These are phyloP conservation scores for Juglanconis oblonga DNA, from an alignment of 2,329 filamentous ascomycete species.

Conservation along the genomic window DNA sequence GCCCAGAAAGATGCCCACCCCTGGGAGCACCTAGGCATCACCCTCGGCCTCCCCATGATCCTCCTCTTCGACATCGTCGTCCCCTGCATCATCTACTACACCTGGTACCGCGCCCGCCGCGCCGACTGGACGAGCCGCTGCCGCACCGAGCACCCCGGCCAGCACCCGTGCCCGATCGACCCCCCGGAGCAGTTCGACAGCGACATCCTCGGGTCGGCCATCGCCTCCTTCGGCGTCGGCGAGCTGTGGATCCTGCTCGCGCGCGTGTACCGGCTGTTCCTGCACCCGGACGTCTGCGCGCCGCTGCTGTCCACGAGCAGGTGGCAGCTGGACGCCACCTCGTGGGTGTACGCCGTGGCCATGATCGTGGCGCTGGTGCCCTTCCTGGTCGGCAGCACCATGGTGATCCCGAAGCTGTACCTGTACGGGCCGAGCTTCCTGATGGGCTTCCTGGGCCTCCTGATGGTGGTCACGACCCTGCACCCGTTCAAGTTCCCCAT, in stretches of 20 bases:
- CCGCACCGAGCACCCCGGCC: background rate
- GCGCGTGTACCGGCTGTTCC: slow-evolving; percentile 9
- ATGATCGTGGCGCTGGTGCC: slow-evolving; percentile 14
- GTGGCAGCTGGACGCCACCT: slow-evolving; percentile 18
- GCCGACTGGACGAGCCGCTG: background rate
- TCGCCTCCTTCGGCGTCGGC: slow-evolving; percentile 44
- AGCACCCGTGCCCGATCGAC: slow-evolving; percentile 2
- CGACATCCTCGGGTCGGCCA: slow-evolving; percentile 64
- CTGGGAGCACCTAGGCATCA: slow-evolving; percentile 15
- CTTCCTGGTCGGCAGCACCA: slow-evolving; percentile 12
- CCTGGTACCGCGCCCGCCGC: slow-evolving; percentile 5
- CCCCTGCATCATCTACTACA: slow-evolving; percentile 19
- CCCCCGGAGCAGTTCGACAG: slow-evolving; percentile 8
- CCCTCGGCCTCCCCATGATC: slow-evolving; percentile 17
- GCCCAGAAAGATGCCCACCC: slow-evolving; percentile 11
- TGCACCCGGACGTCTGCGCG: slow-evolving; percentile 13
- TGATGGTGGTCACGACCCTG: slow-evolving; percentile 13
- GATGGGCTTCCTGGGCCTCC: slow-evolving; percentile 12
- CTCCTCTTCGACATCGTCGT: slow-evolving; percentile 16
- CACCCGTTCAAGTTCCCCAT: slow-evolving; percentile 13
- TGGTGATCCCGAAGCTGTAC: slow-evolving; percentile 12
- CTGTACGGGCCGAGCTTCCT: slow-evolving; percentile 16
- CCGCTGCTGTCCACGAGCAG: slow-evolving; percentile 13
- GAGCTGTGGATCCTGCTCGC: slow-evolving; percentile 21
- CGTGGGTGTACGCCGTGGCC: slow-evolving; percentile 14